Evolutionary conservation across 129 eudicot species (phyloP), one percentile per base, ranked within the genome.

Genomic region (Solidago caesia): DNA sequence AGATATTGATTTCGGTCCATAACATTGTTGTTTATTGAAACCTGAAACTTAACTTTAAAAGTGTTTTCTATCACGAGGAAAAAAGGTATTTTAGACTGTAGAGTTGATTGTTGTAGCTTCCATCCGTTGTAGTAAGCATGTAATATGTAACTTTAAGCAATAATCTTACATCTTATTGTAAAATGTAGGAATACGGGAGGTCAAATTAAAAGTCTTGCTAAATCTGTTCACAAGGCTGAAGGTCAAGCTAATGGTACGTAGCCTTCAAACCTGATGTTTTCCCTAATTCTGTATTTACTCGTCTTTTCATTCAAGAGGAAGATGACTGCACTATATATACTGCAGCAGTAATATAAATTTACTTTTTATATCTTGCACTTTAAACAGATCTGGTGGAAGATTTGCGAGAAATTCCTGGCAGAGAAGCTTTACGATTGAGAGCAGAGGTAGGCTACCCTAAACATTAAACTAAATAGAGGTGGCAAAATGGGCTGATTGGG

Each of bases 361-460:
- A 61, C 64, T 62, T 53, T 69, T n/a, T 75, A 14, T 71, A 2
- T 65, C 27, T 55, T 52, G 61, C 67, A 39, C 21, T 57, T 51
- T 27, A 41, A 73, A 48, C 76, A 92, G 98, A 87, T 82, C 79
- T 92, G 69, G 87, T 89, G 92, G 95, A 86, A 16, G 75, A 82
- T 76, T 76, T 92, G 84, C 88, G 98, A 41, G 96, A 92, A 78
- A 86, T 86, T 72, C 92, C 98, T 5, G 92, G 94, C 45, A 82
- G 95, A 77, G 89, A 86, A 5, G 92, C 98, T 76, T 67, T 92
- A 76, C 81, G 77, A 76, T 87, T 89, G 39, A 81, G 95, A 64
- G 95, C 87, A 49, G 96, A 92, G 87, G 98, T 85, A 83, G 79
- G 69, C 25, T 33, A 51, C 49, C 56, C 4, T 13, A 48, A 46